These are phyloP conservation scores for Rhizopus stolonifer DNA, from an alignment of 371 early-diverging fungal genomes.

Conservation along the genomic window DNA sequence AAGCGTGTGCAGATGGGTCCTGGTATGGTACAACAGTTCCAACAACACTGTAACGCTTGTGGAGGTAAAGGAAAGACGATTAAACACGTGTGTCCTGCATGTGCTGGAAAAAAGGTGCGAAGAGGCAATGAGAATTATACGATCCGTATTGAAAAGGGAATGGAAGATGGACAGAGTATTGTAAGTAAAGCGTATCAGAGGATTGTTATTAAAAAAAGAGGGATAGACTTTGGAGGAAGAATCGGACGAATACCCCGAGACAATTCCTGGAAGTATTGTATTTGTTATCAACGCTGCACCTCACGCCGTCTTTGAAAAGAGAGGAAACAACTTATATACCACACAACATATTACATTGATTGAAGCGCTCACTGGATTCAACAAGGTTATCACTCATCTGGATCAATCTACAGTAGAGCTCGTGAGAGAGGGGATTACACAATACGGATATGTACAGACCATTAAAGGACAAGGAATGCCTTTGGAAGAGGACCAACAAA, in stretches of 20 bases:
- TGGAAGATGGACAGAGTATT: conserved; percentile 78
- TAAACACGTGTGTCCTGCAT: conserved; percentile 74
- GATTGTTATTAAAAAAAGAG: neutral
- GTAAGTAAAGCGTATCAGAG: conserved; percentile 29
- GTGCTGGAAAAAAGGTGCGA: conserved; percentile 82
- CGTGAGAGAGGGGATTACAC: conserved; percentile 65
- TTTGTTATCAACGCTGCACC: conserved; percentile 80
- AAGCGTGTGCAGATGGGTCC: conserved; percentile 88
- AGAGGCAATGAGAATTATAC: conserved; percentile 82
- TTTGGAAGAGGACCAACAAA: conserved; percentile 52
- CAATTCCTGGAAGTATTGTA: conserved; percentile 83
- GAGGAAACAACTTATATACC: conserved; percentile 81
- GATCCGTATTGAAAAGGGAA: conserved; percentile 84
- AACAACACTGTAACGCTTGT: conserved; percentile 88
- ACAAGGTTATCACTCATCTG: conserved; percentile 76
- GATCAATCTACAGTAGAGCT: conserved; percentile 75
- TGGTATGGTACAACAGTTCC: conserved; percentile 93
- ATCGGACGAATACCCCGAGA: conserved; percentile 91
- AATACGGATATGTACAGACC: conserved; percentile 71
- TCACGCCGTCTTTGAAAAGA: conserved; percentile 79
- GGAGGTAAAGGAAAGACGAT: conserved; percentile 89
- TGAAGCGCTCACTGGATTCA: conserved; percentile 89
- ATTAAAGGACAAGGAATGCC: conserved; percentile 88
- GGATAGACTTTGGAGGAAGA: conserved; percentile 77
- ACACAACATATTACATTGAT: conserved; percentile 81